A percentile compares a stretch with the other conserved stretches of the same genome.
Conservation (phyloP, 805 yeast genomes). For the Lipomyces starkeyi region DNA sequence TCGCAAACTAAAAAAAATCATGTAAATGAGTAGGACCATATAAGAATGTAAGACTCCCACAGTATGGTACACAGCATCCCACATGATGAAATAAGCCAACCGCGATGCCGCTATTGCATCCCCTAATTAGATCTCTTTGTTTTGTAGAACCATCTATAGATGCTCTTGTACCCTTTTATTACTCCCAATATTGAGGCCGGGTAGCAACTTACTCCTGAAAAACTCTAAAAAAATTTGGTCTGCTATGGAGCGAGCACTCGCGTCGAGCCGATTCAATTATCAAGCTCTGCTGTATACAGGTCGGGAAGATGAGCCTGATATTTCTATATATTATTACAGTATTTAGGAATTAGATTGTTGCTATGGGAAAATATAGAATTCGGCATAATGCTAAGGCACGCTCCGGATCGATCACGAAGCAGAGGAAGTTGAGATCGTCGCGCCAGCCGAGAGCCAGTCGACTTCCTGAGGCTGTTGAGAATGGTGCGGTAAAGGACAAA, state of each 20-base stretch:
- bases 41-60: neutral
- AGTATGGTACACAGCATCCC: neutral
- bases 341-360: neutral
- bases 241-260: neutral
- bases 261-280: neutral
- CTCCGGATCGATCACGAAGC: slow-evolving; percentile 80
- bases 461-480: slow-evolving; percentile 47
- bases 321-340: neutral
- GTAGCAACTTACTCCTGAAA: slow-evolving; percentile 20
- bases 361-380: slow-evolving; percentile 81
- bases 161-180: neutral
- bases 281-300: neutral
- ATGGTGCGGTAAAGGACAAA: neutral
- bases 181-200: slow-evolving; percentile 11
- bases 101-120: neutral
- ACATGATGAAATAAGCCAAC: neutral
- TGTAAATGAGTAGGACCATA: neutral
- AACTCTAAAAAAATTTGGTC: neutral
- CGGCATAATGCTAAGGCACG: slow-evolving; percentile 87
- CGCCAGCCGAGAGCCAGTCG: slow-evolving; percentile 70
- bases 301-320: neutral
- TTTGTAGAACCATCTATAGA: neutral
- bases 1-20: neutral
- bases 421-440: slow-evolving; percentile 67
- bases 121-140: neutral